Evolutionary conservation across 495 filamentous ascomycete genomes (phyloP).

Genomic region (Pseudoneurospora amorphoporcata): DNA sequence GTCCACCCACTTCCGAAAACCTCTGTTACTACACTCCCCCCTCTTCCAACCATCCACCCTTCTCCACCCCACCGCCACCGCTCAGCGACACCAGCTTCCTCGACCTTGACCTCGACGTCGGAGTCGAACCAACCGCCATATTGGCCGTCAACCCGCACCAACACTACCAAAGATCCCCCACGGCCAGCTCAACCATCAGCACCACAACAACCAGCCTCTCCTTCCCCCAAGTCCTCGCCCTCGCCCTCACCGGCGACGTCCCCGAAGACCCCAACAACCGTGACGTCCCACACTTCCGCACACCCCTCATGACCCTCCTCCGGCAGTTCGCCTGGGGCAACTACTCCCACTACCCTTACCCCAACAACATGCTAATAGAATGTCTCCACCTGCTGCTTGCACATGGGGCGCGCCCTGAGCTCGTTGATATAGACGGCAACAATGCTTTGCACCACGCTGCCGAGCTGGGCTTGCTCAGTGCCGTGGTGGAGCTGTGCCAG

Average conservation of each 20-base stretch:
- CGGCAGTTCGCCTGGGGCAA: not conserved
- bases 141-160: not conserved
- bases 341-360: not conserved
- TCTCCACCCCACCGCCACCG: no score
- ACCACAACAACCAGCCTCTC: not conserved
- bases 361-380: not conserved
- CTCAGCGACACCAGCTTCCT: not conserved
- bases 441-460: slow-evolving; percentile 4
- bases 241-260: not conserved
- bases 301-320: not conserved
- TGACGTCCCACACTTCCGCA: not conserved
- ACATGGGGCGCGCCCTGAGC: not conserved
- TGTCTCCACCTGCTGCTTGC: not conserved
- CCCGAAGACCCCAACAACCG: slow-evolving; percentile 2
- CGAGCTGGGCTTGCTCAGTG: not conserved
- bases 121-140: not conserved
- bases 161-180: not conserved
- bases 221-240: not conserved
- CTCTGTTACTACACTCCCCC: not conserved
- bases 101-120: not conserved
- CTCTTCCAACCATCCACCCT: not conserved
- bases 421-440: not conserved
- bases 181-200: not conserved
- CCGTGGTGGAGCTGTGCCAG: not conserved
- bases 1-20: not conserved